Conservation (phyloP, 1,139 yeast species). For the Saccharomyces uvarum region DNA sequence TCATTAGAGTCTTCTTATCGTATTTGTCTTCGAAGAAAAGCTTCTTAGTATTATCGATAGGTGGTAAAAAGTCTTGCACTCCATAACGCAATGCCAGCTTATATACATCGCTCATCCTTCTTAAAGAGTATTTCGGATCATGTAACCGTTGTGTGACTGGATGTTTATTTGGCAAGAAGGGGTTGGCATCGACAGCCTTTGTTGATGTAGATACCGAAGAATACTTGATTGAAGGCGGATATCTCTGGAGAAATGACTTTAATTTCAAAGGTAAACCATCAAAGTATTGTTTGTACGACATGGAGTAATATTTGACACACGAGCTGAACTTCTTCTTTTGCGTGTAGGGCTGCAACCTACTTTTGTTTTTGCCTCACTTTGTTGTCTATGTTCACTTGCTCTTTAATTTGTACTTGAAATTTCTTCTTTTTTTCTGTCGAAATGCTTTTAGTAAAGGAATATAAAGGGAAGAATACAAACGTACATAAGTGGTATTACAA, state of each 20-base stretch:
- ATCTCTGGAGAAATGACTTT: slow-evolving; percentile 68
- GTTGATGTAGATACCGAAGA: slow-evolving; percentile 57
- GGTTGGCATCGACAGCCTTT: slow-evolving; percentile 67
- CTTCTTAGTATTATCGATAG: slow-evolving; percentile 41
- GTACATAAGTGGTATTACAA: not conserved
- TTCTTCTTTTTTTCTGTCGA: not conserved
- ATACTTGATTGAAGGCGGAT: slow-evolving; percentile 83
- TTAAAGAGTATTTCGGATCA: slow-evolving; percentile 68
- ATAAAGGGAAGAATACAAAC: not conserved
- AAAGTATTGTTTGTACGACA: slow-evolving; percentile 31
- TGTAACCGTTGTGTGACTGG: slow-evolving; percentile 74
- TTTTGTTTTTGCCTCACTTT: not conserved
- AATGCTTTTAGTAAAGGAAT: not conserved
- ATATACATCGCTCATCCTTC: slow-evolving; percentile 79
- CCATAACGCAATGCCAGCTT: slow-evolving; percentile 81
- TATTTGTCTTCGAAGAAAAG: slow-evolving; percentile 76
- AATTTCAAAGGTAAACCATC: slow-evolving; percentile 62
- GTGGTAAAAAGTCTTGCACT: slow-evolving; percentile 69
- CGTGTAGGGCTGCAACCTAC: not conserved
- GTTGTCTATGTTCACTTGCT: not conserved
- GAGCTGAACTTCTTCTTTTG: not conserved
- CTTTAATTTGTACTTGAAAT: not conserved
- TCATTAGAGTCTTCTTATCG: slow-evolving; percentile 59
- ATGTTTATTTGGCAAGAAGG: slow-evolving; percentile 80
- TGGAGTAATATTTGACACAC: not conserved